Conservation (phyloP, 2,329 filamentous ascomycete genomes). For the Fusarium mangiferae region DNA sequence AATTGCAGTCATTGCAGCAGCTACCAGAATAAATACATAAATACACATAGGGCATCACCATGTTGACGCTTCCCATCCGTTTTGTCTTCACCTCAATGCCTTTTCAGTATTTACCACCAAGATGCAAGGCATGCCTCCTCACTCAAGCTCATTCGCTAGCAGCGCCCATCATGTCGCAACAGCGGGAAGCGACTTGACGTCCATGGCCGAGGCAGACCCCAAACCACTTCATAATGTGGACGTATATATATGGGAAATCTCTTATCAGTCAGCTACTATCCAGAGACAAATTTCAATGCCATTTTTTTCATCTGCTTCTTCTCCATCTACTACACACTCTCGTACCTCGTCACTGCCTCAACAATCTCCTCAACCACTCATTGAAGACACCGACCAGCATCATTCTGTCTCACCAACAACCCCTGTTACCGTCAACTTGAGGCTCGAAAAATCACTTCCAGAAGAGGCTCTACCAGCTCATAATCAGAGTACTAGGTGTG, state of each 20-base stretch:
- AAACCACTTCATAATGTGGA: not conserved
- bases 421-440: too few species aligned
- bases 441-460: too few species aligned
- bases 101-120: not conserved
- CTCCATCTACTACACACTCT: not conserved
- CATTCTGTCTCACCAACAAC: not conserved
- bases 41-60: not conserved
- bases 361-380: rapidly evolving
- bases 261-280: not conserved
- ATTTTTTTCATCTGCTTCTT: rapidly evolving
- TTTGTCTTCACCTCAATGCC: rapidly evolving
- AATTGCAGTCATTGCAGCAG: too few species aligned
- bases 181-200: not conserved
- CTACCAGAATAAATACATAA: not conserved
- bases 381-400: not conserved
- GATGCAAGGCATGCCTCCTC: rapidly evolving
- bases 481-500: rapidly evolving
- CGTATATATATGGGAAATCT: not conserved
- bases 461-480: rapidly evolving
- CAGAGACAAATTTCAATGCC: rapidly evolving
- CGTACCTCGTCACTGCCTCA: rapidly evolving
- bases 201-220: too few species aligned
- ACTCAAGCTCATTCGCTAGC: rapidly evolving
- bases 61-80: too few species aligned
- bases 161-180: rapidly evolving